These are phyloP conservation scores for Letharia columbiana DNA, from an alignment of 495 filamentous ascomycete species.

Conservation along the genomic window DNA sequence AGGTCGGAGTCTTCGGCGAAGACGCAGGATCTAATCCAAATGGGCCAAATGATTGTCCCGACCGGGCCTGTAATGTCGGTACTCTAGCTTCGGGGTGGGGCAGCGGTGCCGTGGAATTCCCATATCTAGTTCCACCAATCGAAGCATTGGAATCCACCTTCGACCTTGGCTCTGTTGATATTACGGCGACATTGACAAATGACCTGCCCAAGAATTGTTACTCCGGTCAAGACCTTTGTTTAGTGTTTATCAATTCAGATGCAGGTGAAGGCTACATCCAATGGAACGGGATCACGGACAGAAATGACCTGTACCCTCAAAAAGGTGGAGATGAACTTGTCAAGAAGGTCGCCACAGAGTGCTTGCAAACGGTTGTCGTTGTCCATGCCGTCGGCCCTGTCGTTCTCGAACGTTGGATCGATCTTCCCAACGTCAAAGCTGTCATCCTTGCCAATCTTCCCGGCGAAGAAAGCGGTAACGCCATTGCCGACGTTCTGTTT, in stretches of 20 bases:
- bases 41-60: slow-evolving; percentile 67
- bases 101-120: slow-evolving; percentile 78
- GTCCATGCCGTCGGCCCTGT: slow-evolving; percentile 90
- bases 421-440: slow-evolving; percentile 68
- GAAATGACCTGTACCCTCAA: slow-evolving; percentile 71
- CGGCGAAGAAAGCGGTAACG: slow-evolving; percentile 82
- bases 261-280: slow-evolving; percentile 57
- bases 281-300: slow-evolving; percentile 64
- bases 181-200: slow-evolving; percentile 56
- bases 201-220: slow-evolving; percentile 34
- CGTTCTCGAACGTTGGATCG: slow-evolving; percentile 74
- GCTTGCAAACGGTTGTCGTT: slow-evolving; percentile 68
- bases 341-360: slow-evolving; percentile 57
- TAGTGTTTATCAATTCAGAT: slow-evolving; percentile 56
- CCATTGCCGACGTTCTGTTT: slow-evolving; percentile 75
- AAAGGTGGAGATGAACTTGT: slow-evolving; percentile 71
- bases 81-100: slow-evolving; percentile 87
- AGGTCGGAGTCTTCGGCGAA: slow-evolving; percentile 75
- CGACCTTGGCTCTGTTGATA: slow-evolving; percentile 47
- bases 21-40: slow-evolving; percentile 54
- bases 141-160: slow-evolving; percentile 57
- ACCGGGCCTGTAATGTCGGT: slow-evolving; percentile 73
- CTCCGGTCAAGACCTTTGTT: slow-evolving; percentile 54
- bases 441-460: slow-evolving; percentile 83
- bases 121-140: slow-evolving; percentile 65